Evolutionary conservation across 768 basidiomycete species (phyloP).

Genomic region (Pulveroboletus frians): DNA sequence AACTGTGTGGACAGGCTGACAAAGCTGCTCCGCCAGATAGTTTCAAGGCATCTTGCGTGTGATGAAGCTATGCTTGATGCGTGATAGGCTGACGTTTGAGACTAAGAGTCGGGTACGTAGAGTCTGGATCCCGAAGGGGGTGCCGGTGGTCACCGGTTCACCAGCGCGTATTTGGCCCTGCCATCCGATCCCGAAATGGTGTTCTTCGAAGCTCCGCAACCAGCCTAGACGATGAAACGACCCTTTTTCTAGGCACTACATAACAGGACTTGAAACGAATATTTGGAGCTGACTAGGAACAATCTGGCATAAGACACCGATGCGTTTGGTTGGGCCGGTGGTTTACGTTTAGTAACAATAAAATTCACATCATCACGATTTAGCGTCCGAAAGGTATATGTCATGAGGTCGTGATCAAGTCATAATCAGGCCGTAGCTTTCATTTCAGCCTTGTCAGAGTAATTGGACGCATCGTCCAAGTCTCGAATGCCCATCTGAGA

Average conservation of each 20-base stretch:
- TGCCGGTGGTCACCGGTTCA: too few relatives aligned
- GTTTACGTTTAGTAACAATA: background rate
- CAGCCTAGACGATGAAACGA: background rate
- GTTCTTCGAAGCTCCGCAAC: too few relatives aligned
- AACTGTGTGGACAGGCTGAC: background rate
- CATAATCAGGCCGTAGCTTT: conserved; percentile 10
- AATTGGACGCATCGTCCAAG: conserved; percentile 21
- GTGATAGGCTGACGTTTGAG: background rate
- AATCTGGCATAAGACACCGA: background rate
- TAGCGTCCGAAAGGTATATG: background rate
- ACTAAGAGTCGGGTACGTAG: background rate
- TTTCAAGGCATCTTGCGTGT: too few relatives aligned
- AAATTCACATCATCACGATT: background rate
- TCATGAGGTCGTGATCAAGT: conserved; percentile 5
- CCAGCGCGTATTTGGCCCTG: background rate
- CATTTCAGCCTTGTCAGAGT: conserved; percentile 12
- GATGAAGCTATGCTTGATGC: too few relatives aligned
- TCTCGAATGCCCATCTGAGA: conserved; percentile 56
- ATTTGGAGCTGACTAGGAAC: background rate
- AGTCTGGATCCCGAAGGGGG: background rate
- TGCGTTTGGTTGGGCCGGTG: background rate
- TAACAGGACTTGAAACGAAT: background rate
- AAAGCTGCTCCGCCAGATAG: too few relatives aligned
- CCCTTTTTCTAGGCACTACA: background rate
- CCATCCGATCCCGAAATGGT: too few relatives aligned